Base-by-base conservation (phyloP, 2,329 filamentous ascomycete genomes). In the Bipolaris cookei region DNA sequence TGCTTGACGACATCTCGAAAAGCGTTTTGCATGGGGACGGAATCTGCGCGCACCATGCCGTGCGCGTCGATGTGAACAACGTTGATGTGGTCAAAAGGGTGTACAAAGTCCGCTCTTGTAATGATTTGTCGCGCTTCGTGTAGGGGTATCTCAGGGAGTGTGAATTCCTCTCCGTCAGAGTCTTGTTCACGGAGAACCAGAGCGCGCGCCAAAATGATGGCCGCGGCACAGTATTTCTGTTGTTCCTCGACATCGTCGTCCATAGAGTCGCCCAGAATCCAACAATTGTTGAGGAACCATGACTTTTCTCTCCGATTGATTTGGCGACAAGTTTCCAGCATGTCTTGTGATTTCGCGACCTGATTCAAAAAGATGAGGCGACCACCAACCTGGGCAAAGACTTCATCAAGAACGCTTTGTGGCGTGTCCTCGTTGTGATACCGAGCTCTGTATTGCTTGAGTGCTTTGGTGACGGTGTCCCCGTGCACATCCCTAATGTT, bases 231-330 rank as follows among this genome's bases (percentile, higher is more conserved):
- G 82, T 91, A 97, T 76, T 97, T 97, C 72, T 97, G 92, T 73
- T 97, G 90, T 72, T 97, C 92, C 87, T 97, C 97, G 59, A 97
- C 95, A 72, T 99, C 95, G 75, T 98, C 94, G 65, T 97, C 95
- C 88, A 90, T 92, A 56, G 87, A 86, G 58, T 80, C 81, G 13
- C 90, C 90, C 1, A 93, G 81, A 51, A 92, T 90, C 84, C 89
- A 90, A 70, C 89, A 91, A 69, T 77, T 86, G 74, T 91, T 92
- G n/a, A 92, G 77, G 64, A 92, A 88, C 90, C 90, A 92, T 0
- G 85, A 88, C 71, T 90, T 90, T 72, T 93, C 90, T 10, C 81
- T 83, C 39, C 84, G 79, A 66, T 85, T 88, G 65, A 93, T 92
- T 2, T 83, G 76, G 25, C 92, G 79, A 74, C 92, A 97, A 8